Evolutionary conservation across 495 filamentous ascomycete species (phyloP), one percentile per base, ranked within the genome.

Genomic region (Hypoxylon fragiforme): DNA sequence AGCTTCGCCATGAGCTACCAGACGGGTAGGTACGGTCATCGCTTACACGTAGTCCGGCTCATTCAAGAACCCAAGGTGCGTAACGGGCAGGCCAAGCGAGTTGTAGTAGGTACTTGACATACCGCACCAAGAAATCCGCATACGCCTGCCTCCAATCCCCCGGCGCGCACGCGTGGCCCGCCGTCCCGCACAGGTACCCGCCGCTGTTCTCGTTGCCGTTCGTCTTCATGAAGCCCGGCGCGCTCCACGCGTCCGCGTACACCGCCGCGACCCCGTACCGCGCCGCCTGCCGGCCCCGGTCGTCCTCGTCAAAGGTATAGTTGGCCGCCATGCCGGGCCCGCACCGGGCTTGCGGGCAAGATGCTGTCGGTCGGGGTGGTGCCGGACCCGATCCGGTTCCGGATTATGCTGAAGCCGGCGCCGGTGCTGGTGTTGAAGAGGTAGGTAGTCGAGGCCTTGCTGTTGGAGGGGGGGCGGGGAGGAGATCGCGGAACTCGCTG

Each of bases 141-240:
- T 81, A 83, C 0, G 81, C 74, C 53, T 81, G 74, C 36, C 73
- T 68, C 81, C 81, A 83, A 50, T 82, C 76, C 0, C 79, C 79
- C 3, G 66, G 68, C 0, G 68, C 56, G 58, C 79, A 82, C 6
- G 62, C 58, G 5, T 73, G 59, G 3, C 70, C 70, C 1, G 71
- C 65, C 1, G 79, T 75, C 14, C 80, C 80, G 55, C 81, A 83
- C 2, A 83, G 64, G 40, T 72, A 77, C 0, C 80, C 79, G 36
- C 77, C 77, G 30, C 74, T 71, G 14, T 62, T 65, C 19, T 80
- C 69, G 15, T 70, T 64, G 15, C 66, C 62, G 48, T 77, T 79
- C 4, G 76, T 81, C 63, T 83, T 84, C 80, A 84, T 82, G 67
- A 74, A 84, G 0, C 74, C 78, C 0, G 78, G 78, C 0, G 79